Evolutionary conservation across 2,329 filamentous ascomycete species (phyloP).

Genomic region (Pseudocercospora cruenta): DNA sequence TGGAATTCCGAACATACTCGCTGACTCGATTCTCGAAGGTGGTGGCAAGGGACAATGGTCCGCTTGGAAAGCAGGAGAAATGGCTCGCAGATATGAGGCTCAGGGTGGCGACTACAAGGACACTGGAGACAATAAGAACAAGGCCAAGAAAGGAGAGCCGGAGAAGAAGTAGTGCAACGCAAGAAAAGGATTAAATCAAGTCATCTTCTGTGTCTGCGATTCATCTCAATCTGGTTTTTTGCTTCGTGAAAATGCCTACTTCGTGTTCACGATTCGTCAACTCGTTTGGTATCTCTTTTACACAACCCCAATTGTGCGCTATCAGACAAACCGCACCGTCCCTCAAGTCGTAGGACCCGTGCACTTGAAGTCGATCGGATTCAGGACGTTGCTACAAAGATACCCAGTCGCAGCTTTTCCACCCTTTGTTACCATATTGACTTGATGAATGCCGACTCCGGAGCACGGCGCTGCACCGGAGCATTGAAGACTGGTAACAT

Average conservation of each 20-base stretch:
- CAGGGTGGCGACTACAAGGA: slow-evolving; percentile 39
- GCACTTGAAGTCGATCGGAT: slow-evolving; percentile 20
- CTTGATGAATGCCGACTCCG: slow-evolving; percentile 25
- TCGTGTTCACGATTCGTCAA: too few relatives aligned
- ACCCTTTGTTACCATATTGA: slow-evolving; percentile 13
- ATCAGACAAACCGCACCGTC: too few relatives aligned
- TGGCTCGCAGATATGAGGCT: slow-evolving; percentile 38
- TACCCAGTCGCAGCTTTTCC: slow-evolving; percentile 10
- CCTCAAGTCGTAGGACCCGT: slow-evolving; percentile 5
- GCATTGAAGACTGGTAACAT: slow-evolving; percentile 36
- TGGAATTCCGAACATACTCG: background rate
- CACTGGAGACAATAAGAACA: slow-evolving; percentile 34
- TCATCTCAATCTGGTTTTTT: background rate
- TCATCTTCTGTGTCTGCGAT: background rate
- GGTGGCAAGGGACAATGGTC: slow-evolving; percentile 37
- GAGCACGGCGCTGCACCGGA: slow-evolving; percentile 33
- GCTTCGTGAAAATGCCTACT: background rate
- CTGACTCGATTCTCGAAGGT: slow-evolving; percentile 21
- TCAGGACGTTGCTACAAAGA: slow-evolving; percentile 21
- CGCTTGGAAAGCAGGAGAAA: slow-evolving; percentile 39
- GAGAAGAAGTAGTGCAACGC: slow-evolving; percentile 35
- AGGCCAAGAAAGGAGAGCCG: slow-evolving; percentile 37
- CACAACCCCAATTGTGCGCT: too few relatives aligned
- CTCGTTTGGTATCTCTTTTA: too few relatives aligned
- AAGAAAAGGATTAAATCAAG: background rate